A percentile compares a stretch with the other conserved stretches of the same genome.
Evolutionary conservation across 768 basidiomycete genomes (phyloP).

Genomic region (Cystobasidium onofrii): DNA sequence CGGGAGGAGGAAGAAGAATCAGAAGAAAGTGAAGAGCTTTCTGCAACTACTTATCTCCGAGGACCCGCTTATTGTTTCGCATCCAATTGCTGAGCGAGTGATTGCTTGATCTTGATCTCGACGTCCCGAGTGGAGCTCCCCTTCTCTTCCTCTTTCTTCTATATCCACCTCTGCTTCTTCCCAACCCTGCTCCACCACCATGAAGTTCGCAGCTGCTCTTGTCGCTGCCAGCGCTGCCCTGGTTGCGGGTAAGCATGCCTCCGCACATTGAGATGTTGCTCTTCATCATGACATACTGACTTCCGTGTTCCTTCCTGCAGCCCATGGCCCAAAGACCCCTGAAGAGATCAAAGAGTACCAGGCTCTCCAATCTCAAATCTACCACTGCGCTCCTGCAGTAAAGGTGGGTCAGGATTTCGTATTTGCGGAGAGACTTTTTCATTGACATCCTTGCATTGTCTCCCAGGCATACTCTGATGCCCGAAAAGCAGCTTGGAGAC

Average conservation of each 20-base stretch:
- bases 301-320: background rate
- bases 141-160: background rate
- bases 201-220: constrained; percentile 6
- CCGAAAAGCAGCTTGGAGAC: constrained; percentile 27
- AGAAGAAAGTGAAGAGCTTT: background rate
- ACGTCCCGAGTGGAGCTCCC: background rate
- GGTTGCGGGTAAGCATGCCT: background rate
- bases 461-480: constrained; percentile 33
- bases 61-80: background rate
- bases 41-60: background rate
- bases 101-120: too few relatives aligned
- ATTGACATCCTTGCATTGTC: background rate
- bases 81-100: too few relatives aligned
- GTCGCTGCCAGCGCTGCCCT: constrained; percentile 4
- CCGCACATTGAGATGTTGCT: background rate
- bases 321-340: constrained; percentile 34
- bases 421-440: background rate
- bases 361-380: constrained; percentile 39
- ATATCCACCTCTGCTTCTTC: background rate
- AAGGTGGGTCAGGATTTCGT: constrained; percentile 26
- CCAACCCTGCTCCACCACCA: background rate
- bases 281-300: too few relatives aligned
- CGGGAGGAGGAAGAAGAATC: background rate
- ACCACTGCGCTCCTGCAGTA: constrained; percentile 43
- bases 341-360: constrained; percentile 38